phyloP scores from a whole-genome alignment of 345 rosid species.

The Murraya paniculata region DNA sequence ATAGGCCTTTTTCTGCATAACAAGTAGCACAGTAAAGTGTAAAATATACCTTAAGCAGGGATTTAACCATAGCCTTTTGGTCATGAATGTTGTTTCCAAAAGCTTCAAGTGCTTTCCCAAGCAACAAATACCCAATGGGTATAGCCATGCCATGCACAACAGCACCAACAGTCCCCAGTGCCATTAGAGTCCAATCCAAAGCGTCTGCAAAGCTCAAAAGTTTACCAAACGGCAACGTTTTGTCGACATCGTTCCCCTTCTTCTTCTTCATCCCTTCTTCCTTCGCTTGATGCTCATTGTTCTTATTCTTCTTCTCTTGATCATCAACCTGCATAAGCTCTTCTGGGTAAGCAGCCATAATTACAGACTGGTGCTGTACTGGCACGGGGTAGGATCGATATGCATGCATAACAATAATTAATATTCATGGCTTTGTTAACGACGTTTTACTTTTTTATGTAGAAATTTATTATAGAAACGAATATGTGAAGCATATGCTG shows the following conservation, averaged over 20 bases:
- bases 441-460: conserved; percentile 8
- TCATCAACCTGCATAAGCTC: background rate
- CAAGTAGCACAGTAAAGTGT: no score
- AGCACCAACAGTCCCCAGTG: conserved; percentile 48
- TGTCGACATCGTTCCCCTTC: background rate
- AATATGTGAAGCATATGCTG: conserved; percentile 32
- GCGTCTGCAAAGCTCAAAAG: conserved; percentile 53
- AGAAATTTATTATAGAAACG: background rate
- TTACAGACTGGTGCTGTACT: background rate
- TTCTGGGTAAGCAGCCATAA: background rate
- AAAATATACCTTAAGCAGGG: conserved; percentile 34
- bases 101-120: conserved; percentile 59
- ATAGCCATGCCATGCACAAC: conserved; percentile 60
- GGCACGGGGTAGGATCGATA: background rate
- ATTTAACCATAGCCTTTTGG: conserved; percentile 31
- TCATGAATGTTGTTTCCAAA: conserved; percentile 39
- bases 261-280: background rate
- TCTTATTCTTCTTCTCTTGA: background rate
- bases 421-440: background rate
- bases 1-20: no score
- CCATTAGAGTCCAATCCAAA: conserved; percentile 57
- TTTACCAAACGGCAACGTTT: conserved; percentile 34
- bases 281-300: background rate
- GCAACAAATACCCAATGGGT: conserved; percentile 55
- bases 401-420: background rate